Conservation (phyloP, 192 early-diverging fungal species). For the Podochytrium sp. region DNA sequence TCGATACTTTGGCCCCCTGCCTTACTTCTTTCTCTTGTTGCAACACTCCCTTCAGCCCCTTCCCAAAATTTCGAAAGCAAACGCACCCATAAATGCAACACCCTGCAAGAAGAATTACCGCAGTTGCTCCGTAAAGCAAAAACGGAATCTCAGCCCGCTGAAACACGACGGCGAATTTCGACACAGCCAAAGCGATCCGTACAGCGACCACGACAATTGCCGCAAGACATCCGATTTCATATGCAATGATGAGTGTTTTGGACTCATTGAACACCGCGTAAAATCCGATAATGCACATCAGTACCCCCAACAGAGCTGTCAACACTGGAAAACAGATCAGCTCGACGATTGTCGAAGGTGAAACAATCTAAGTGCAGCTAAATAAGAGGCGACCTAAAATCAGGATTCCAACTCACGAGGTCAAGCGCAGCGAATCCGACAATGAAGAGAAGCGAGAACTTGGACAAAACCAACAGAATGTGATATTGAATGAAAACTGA, state of each 20-base stretch:
- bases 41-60: constrained; percentile 1
- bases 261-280: background rate
- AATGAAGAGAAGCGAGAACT: constrained; percentile 6
- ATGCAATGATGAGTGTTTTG: background rate
- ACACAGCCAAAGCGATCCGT: background rate
- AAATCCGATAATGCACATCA: background rate
- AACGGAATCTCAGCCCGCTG: constrained; percentile 1
- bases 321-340: background rate
- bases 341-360: background rate
- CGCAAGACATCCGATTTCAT: background rate
- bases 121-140: constrained; percentile 7
- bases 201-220: background rate
- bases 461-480: background rate
- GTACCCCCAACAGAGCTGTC: background rate
- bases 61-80: background rate
- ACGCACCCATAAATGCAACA: background rate
- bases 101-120: background rate
- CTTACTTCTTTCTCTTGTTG: background rate
- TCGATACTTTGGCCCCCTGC: background rate
- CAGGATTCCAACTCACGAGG: background rate
- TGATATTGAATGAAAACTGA: constrained; percentile 1
- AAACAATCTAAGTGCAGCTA: background rate
- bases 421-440: background rate
- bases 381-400: background rate
- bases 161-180: background rate